Evolutionary conservation across 2,329 filamentous ascomycete species (phyloP).

Genomic region (Botrytis squamosa): DNA sequence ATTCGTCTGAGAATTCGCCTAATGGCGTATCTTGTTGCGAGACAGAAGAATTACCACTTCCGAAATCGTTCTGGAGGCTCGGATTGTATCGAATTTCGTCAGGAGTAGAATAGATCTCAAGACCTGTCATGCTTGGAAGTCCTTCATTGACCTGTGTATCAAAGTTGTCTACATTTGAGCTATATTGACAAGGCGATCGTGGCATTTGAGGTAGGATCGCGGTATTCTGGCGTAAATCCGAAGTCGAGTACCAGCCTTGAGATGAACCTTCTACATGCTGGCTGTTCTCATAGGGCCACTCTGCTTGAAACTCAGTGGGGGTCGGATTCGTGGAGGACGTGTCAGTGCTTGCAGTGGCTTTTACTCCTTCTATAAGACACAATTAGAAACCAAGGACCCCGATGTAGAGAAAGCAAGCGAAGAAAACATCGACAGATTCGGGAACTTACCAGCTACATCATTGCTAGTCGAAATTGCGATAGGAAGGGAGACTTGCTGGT

Average conservation of each 20-base stretch:
- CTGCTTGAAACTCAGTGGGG: not conserved
- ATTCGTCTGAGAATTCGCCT: not conserved
- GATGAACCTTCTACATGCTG: not conserved
- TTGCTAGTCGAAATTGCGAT: not conserved
- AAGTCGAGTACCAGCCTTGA: not conserved
- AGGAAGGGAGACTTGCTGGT: not conserved
- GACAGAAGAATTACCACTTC: not conserved
- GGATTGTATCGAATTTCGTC: not conserved
- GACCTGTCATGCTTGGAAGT: not conserved
- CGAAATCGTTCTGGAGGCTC: not conserved
- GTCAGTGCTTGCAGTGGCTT: not conserved
- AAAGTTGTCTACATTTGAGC: not conserved
- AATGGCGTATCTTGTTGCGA: not conserved
- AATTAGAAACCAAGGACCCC: not conserved
- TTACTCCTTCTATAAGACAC: not conserved
- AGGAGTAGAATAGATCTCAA: not conserved
- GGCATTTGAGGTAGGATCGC: not conserved
- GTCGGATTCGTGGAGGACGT: not conserved
- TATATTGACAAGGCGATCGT: not conserved
- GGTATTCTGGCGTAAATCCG: not conserved
- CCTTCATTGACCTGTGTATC: not conserved
- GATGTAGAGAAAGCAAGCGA: not conserved
- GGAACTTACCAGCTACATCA: not conserved
- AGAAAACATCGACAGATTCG: not conserved
- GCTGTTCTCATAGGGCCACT: not conserved